Evolutionary conservation across 2,329 filamentous ascomycete species (phyloP).

Genomic region (Hymenoscyphus repandus): DNA sequence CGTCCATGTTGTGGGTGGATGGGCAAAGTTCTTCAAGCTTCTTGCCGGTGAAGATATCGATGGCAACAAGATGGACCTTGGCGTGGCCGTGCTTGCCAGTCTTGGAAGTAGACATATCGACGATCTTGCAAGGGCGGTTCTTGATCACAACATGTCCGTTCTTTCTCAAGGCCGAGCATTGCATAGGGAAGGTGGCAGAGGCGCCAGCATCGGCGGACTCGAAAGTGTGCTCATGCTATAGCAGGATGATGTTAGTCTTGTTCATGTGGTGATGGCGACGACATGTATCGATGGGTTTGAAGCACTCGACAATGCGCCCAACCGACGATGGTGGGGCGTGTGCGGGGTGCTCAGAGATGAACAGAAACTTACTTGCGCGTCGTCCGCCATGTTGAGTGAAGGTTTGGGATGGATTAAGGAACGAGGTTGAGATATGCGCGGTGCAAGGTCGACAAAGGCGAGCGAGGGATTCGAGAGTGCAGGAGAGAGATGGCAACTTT

Average conservation of each 20-base stretch:
- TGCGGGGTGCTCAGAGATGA: conserved; percentile 19
- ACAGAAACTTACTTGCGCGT: conserved; percentile 53
- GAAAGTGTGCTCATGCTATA: conserved; percentile 57
- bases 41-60: conserved; percentile 99
- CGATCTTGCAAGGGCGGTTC: conserved; percentile 98
- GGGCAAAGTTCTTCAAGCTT: conserved; percentile 99
- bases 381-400: conserved; percentile 57
- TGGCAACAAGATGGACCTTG: conserved; percentile 97
- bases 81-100: conserved; percentile 99
- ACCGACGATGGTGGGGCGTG: conserved; percentile 28
- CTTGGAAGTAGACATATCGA: conserved; percentile 99
- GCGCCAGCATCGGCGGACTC: conserved; percentile 94
- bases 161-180: conserved; percentile 99
- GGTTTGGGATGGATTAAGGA: conserved; percentile 21
- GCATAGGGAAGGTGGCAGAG: conserved; percentile 91
- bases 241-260: conserved; percentile 7
- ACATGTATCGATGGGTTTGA: conserved; percentile 3
- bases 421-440: conserved; percentile 11
- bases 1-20: conserved; percentile 97
- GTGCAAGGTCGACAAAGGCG: conserved; percentile 15
- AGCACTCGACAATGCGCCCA: conserved; percentile 21
- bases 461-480: conserved; percentile 20
- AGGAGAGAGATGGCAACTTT: background rate
- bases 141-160: conserved; percentile 99
- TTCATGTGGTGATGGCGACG: background rate